Conservation (phyloP, 371 early-diverging fungal species). For the Mortierella sp. region DNA sequence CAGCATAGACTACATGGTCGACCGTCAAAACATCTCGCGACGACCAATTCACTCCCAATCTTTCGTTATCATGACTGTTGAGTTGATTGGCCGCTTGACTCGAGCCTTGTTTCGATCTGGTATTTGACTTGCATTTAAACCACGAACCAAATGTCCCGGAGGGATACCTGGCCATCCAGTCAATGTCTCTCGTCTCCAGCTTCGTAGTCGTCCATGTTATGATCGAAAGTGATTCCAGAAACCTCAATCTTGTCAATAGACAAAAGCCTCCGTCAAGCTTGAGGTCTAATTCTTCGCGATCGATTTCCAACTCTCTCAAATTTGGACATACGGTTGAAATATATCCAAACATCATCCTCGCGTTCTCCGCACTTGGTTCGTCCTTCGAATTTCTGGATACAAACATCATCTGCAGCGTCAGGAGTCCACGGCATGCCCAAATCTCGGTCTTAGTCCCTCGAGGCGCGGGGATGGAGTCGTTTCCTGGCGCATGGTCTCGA, state of each 20-base stretch:
- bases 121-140: too few species aligned
- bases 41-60: background rate
- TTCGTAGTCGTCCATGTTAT: conserved; percentile 6
- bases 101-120: too few species aligned
- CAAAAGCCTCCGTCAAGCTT: conserved; percentile 10
- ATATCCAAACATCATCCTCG: conserved; percentile 33
- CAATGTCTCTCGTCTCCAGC: conserved; percentile 13
- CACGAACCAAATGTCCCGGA: background rate
- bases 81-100: too few species aligned
- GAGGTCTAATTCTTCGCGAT: background rate
- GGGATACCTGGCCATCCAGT: conserved; percentile 14
- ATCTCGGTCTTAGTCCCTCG: background rate
- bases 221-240: conserved; percentile 15
- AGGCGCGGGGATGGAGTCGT: background rate
- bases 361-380: conserved; percentile 8
- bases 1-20: conserved; percentile 12
- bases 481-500: too few species aligned
- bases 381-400: background rate
- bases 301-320: conserved; percentile 12
- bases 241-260: conserved; percentile 15
- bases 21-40: conserved; percentile 1
- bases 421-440: conserved; percentile 22
- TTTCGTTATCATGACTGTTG: background rate
- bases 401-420: conserved; percentile 12
- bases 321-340: conserved; percentile 18